Base-by-base conservation (phyloP, 352 stramenopile genomes). In the Phytophthora litchii region DNA sequence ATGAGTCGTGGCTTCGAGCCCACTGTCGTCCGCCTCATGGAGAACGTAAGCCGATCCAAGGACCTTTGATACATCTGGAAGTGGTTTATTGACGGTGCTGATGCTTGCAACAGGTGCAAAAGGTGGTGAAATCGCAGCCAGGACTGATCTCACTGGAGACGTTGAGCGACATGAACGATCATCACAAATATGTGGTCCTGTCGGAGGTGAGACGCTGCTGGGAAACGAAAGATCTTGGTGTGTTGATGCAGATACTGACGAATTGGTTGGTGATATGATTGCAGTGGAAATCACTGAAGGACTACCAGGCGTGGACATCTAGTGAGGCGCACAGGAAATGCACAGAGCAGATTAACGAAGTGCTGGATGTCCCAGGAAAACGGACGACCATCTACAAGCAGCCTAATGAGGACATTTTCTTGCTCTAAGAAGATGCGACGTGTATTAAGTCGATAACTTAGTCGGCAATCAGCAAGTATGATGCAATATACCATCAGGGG, bases 151-250 rank as follows among this genome's bases (percentile, higher is more conserved):
- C 83, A 25, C 59, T 95, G 23, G 83, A 95, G 67, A 91, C 86
- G 44, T 68, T 95, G 60, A 86, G 78, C 51, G 86, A 95, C 35
- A 60, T 89, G 50, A 83, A 91, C 49, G 79, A 95, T 47, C 86
- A 95, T 61, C 86, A 95, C 70, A 95, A 93, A 72, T 95, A 92
- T 54, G 82, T 95, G 21, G 74, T 95, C 48, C 52, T 95, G 21
- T 95, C 86, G 1, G 82, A 95, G 79, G 85, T 94, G 50, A 44
- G 58, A 34, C 5, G 23, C 23, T 27, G 25, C 23, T 32, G 16
- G 13, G 5, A 10, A 5, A 3, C 19, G 16, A 35, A 37, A 23
- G 4, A 23, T 16, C 4, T 27, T 9, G n/a, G 6, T 56, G 20
- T 14, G 16, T 29, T 53, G 16, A 4, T 19, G 21, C 14, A 38